Evolutionary conservation across 352 stramenopile genomes (phyloP).

Genomic region (Phytophthora sp.): DNA sequence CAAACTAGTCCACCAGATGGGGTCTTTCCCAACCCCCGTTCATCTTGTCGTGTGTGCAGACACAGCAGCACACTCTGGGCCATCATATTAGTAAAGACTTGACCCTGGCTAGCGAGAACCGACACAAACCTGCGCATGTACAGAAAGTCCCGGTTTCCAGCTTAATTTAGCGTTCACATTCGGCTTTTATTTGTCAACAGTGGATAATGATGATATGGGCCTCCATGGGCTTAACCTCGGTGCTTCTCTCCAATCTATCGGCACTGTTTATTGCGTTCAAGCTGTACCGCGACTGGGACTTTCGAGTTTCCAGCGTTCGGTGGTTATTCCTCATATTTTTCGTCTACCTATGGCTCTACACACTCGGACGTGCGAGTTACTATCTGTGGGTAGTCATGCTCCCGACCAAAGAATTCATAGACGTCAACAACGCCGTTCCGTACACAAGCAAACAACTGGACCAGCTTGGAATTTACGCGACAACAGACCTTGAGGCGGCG

Average conservation of each 20-base stretch:
- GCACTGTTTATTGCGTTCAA: slow-evolving; percentile 49
- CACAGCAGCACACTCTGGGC: slow-evolving; percentile 12
- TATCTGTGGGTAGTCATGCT: slow-evolving; percentile 54
- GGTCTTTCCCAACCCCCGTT: slow-evolving; percentile 12
- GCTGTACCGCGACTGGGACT: slow-evolving; percentile 53
- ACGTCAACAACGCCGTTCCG: slow-evolving; percentile 39
- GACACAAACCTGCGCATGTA: slow-evolving; percentile 31
- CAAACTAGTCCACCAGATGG: slow-evolving; percentile 34
- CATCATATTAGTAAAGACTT: slow-evolving; percentile 15
- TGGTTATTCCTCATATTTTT: slow-evolving; percentile 71
- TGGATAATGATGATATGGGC: slow-evolving; percentile 45
- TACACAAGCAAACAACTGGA: slow-evolving; percentile 50
- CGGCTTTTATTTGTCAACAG: slow-evolving; percentile 24
- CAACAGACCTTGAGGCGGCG: slow-evolving; percentile 36
- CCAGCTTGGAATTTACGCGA: slow-evolving; percentile 55
- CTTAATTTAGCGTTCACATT: slow-evolving; percentile 5
- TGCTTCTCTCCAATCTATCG: slow-evolving; percentile 45
- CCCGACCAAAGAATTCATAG: slow-evolving; percentile 38
- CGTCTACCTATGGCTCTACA: slow-evolving; percentile 54
- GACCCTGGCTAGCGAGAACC: background rate
- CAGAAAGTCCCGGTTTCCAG: slow-evolving; percentile 5
- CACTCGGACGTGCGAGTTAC: slow-evolving; percentile 36
- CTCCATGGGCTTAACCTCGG: slow-evolving; percentile 33
- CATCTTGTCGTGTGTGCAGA: slow-evolving; percentile 27
- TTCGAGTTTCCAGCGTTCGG: slow-evolving; percentile 56